Evolutionary conservation across 768 basidiomycete genomes (phyloP), one percentile per base, ranked within the genome.

Genomic region (Lactifluus piperatus): DNA sequence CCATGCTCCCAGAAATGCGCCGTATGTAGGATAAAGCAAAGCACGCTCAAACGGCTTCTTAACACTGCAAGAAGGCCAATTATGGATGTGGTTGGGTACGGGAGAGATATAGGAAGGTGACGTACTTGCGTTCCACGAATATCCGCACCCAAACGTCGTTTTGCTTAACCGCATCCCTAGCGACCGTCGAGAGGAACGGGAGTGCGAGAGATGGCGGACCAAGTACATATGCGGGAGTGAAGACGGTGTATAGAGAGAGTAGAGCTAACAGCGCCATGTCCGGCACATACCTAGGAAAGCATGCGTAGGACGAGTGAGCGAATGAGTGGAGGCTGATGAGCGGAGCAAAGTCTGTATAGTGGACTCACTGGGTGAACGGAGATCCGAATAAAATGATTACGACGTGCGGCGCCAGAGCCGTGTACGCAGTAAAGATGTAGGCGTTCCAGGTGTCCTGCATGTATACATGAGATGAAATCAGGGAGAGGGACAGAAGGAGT

Each of bases 81-180:
- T 22, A 34, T 37, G 5, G 41, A 14, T 16, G 24, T 27, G 41
- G 46, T 16, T 5, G 22, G 49, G 29, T 4, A n/a, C n/a, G 49
- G 32, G 41, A 7, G 44, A 43, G 47, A 7, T 20, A 27, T 18
- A 30, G 22, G 27, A 39, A 18, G 34, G 39, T 20, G 4, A 84
- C 91, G 70, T 68, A 95, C 94, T 80, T 78, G 61, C 89, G 73
- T 64, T 93, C 88, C 49, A 81, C 87, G 67, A 94, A 94, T 41
- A 97, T 75, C 51, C 89, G 80, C 24, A 82, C 77, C 86, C 91
- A 91, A 6, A 80, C 79, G 68, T 84, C 76, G 44, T 86, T 77
- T 46, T 77, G 79, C 54, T 81, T 70, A 36, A 83, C 66, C 1
- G 84, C 76, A 16, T 71, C 68, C 7, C 75, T 71, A 47, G 74